phyloP scores from a whole-genome alignment of 176 grass and related monocot genomes.

The Themeda triandra region DNA sequence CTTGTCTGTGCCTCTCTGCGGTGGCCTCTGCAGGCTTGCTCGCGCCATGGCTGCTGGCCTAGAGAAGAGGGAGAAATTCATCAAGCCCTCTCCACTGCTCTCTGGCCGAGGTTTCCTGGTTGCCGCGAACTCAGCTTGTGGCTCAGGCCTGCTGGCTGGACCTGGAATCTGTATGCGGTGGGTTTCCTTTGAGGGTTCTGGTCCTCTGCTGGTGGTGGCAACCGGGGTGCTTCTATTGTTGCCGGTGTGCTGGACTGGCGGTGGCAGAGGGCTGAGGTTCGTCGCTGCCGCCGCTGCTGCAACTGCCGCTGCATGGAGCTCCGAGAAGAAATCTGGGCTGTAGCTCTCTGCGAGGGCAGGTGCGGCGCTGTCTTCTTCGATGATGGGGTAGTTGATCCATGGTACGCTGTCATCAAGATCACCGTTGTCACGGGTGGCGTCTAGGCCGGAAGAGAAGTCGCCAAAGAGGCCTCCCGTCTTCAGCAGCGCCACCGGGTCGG shows the following conservation, averaged over 20 bases:
- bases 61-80: slow-evolving; percentile 60
- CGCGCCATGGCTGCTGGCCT: slow-evolving; percentile 41
- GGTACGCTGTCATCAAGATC: slow-evolving; percentile 41
- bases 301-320: slow-evolving; percentile 35
- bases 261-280: slow-evolving; percentile 19
- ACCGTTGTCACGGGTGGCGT: slow-evolving; percentile 8
- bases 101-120: slow-evolving; percentile 26
- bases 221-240: neutral
- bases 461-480: slow-evolving; percentile 19
- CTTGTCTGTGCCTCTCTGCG: slow-evolving; percentile 39
- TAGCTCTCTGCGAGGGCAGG: slow-evolving; percentile 24
- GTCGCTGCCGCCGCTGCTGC: neutral
- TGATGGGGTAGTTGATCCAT: slow-evolving; percentile 47
- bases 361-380: slow-evolving; percentile 13
- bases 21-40: slow-evolving; percentile 41
- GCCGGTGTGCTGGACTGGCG: slow-evolving; percentile 28
- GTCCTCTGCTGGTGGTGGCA: slow-evolving; percentile 9
- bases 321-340: slow-evolving; percentile 47
- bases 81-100: slow-evolving; percentile 22
- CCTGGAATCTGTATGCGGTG: neutral
- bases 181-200: slow-evolving; percentile 25
- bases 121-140: slow-evolving; percentile 7
- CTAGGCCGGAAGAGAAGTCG: slow-evolving; percentile 21
- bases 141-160: slow-evolving; percentile 9
- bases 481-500: neutral